Evolutionary conservation across 805 yeast genomes (phyloP).

Genomic region (Sugiyamaella marilandica): DNA sequence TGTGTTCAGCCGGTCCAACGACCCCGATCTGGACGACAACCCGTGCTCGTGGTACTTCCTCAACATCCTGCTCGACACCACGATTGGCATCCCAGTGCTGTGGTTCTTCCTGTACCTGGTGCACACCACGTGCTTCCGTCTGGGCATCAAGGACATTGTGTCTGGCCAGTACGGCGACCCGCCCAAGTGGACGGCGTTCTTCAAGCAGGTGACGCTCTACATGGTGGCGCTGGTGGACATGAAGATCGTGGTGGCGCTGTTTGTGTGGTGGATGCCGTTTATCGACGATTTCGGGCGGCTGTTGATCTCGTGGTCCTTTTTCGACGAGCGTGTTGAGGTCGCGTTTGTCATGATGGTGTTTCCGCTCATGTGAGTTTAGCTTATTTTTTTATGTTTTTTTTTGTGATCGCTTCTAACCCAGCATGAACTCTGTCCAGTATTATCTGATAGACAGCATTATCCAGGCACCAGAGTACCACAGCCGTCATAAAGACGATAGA

Average conservation of each 20-base stretch:
- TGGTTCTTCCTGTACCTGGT: conserved; percentile 49
- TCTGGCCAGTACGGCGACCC: conserved; percentile 66
- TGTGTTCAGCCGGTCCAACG: conserved; percentile 34
- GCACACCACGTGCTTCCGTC: conserved; percentile 42
- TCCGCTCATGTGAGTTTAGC: conserved; percentile 30
- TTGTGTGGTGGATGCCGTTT: conserved; percentile 59
- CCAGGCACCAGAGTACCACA: conserved; percentile 35
- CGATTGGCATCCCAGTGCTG: conserved; percentile 83
- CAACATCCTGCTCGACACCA: conserved; percentile 83
- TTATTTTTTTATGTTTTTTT: neutral
- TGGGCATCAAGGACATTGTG: conserved; percentile 38
- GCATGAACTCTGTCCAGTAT: conserved; percentile 46
- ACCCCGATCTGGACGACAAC: conserved; percentile 43
- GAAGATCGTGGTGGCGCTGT: conserved; percentile 55
- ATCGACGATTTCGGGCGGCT: conserved; percentile 68
- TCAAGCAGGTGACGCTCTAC: conserved; percentile 69
- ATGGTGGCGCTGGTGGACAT: conserved; percentile 56
- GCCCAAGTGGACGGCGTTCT: conserved; percentile 56
- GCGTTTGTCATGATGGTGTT: conserved; percentile 72
- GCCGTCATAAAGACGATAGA: neutral
- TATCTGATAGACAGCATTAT: conserved; percentile 56
- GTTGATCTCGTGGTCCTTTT: conserved; percentile 77
- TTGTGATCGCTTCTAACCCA: conserved; percentile 4
- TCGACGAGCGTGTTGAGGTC: conserved; percentile 76
- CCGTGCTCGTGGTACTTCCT: conserved; percentile 96